A percentile compares a stretch with the other conserved stretches of the same genome.
Conservation (phyloP, 345 rosid species). For the Eucalyptus virginea region DNA sequence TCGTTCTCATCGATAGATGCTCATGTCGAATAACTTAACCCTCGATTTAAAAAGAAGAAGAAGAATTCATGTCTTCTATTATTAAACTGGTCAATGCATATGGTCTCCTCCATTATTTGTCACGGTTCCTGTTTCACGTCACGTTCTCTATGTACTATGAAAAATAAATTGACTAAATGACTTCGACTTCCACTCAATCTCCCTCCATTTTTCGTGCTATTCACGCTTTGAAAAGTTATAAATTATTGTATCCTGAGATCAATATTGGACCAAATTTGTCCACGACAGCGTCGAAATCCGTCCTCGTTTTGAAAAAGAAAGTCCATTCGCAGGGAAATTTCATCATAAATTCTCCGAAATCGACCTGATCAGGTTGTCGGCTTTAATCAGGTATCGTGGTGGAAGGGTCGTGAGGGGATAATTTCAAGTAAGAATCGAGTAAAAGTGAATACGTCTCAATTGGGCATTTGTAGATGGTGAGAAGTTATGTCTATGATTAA, state of each 20-base stretch:
- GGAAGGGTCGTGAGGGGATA: not conserved
- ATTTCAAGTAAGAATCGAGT: not conserved
- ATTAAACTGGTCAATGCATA: not conserved
- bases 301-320: not conserved
- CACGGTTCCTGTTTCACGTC: not conserved
- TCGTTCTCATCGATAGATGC: not conserved
- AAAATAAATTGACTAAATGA: not conserved
- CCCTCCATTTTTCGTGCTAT: not conserved
- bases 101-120: not conserved
- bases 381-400: not conserved
- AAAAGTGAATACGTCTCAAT: not conserved
- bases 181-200: not conserved
- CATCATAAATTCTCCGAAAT: not conserved
- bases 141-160: not conserved
- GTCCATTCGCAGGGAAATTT: not conserved
- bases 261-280: not conserved
- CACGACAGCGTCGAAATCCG: not conserved
- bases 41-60: not conserved
- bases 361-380: rapidly evolving
- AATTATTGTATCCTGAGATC: not conserved
- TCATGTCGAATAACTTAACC: not conserved
- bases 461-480: not conserved
- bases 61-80: not conserved
- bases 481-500: not conserved
- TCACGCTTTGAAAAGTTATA: not conserved